Evolutionary conservation across 352 stramenopile genomes (phyloP).

Genomic region (Pythium myriotylum): DNA sequence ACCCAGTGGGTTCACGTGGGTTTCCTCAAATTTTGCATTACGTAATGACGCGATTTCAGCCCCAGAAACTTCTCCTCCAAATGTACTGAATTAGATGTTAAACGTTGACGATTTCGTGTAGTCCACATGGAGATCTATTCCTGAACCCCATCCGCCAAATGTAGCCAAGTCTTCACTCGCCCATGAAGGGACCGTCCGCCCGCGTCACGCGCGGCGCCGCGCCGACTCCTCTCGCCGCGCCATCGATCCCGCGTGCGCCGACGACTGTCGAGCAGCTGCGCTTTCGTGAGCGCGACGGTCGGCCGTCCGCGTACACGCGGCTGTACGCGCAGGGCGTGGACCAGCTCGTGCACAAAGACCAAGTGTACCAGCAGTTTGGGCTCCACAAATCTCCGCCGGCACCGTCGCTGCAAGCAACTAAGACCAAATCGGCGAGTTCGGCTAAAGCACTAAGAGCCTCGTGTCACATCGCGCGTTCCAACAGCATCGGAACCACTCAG

Average conservation of each 20-base stretch:
- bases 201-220: conserved; percentile 2
- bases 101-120: neutral
- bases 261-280: conserved; percentile 20
- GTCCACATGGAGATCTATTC: conserved; percentile 14
- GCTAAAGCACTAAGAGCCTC: neutral
- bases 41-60: no score
- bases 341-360: conserved; percentile 58
- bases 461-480: neutral
- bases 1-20: neutral
- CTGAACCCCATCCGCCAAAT: neutral
- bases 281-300: conserved; percentile 25
- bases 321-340: conserved; percentile 64
- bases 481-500: neutral
- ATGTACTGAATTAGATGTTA: conserved; percentile 7
- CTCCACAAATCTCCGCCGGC: conserved; percentile 32
- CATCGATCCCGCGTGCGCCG: neutral
- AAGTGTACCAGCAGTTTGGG: conserved; percentile 62
- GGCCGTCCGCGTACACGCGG: conserved; percentile 41
- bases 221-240: neutral
- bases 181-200: conserved; percentile 20
- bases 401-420: neutral
- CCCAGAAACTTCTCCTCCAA: no score
- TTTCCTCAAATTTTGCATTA: neutral
- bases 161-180: conserved; percentile 8
- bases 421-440: neutral